These are phyloP conservation scores for Mycena capillaripes DNA, from an alignment of 768 basidiomycete genomes.

Conservation along the genomic window DNA sequence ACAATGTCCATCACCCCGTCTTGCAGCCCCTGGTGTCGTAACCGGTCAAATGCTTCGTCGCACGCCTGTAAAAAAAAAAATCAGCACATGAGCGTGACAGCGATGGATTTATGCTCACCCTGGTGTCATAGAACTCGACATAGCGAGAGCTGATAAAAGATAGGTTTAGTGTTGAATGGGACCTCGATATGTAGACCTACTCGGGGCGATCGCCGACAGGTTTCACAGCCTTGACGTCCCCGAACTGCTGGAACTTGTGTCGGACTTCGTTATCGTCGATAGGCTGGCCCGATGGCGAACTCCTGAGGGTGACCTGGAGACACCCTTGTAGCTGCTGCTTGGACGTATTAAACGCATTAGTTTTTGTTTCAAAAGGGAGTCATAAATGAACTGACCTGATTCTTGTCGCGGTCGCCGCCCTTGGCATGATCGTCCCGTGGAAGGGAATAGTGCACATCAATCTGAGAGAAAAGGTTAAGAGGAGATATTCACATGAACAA, in stretches of 20 bases:
- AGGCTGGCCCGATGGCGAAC: conserved; percentile 73
- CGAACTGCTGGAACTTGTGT: conserved; percentile 89
- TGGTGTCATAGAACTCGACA: conserved; percentile 94
- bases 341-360: not conserved
- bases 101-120: conserved; percentile 60
- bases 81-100: not conserved
- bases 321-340: conserved; percentile 85
- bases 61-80: conserved; percentile 65
- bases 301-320: conserved; percentile 82
- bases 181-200: conserved; percentile 50
- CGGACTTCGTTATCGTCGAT: conserved; percentile 91
- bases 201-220: conserved; percentile 75
- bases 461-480: conserved; percentile 66
- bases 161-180: not conserved
- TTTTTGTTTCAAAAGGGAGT: not conserved
- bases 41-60: conserved; percentile 82
- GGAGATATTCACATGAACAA: conserved; percentile 28
- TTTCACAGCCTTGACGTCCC: conserved; percentile 88
- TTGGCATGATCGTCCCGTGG: conserved; percentile 87
- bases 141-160: conserved; percentile 77
- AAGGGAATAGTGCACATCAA: conserved; percentile 98
- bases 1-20: conserved; percentile 92
- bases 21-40: conserved; percentile 83
- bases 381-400: conserved; percentile 73
- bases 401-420: conserved; percentile 81